These are phyloP conservation scores for Viola pubescens DNA, from an alignment of 441 rosid genomes.

Conservation along the genomic window DNA sequence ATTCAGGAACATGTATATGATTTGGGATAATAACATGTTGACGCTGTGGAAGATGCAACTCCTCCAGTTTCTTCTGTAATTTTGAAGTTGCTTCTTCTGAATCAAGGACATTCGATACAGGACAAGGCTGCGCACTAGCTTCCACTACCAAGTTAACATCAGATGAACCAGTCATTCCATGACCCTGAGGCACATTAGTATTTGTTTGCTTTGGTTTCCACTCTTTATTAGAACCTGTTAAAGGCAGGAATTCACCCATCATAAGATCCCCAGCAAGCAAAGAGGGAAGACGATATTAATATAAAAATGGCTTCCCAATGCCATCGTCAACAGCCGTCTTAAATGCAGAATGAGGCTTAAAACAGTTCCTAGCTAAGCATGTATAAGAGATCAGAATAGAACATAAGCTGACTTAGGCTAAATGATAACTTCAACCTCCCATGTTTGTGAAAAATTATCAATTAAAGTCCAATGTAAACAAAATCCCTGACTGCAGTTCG, in stretches of 20 bases:
- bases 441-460: no score
- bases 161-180: slow-evolving; percentile 45
- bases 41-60: slow-evolving; percentile 59
- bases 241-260: slow-evolving; percentile 15
- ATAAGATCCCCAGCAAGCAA: slow-evolving; percentile 10
- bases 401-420: no score
- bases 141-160: slow-evolving; percentile 41
- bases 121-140: slow-evolving; percentile 29
- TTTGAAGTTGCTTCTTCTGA: slow-evolving; percentile 55
- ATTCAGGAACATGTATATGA: slow-evolving; percentile 89
- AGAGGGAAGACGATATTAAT: no score
- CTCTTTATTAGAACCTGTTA: slow-evolving; percentile 60
- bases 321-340: no score
- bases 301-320: no score
- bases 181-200: slow-evolving; percentile 37
- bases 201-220: slow-evolving; percentile 87
- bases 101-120: slow-evolving; percentile 34
- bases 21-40: slow-evolving; percentile 88
- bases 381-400: no score
- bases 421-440: no score
- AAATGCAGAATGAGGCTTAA: no score
- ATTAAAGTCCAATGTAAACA: no score
- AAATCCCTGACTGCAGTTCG: no score
- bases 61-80: slow-evolving; percentile 69
- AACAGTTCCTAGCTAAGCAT: no score